Percentiles rank a stretch among this genome's conserved stretches.
Conservation (phyloP, 768 basidiomycete species). For the Dentipellis fragilis region DNA sequence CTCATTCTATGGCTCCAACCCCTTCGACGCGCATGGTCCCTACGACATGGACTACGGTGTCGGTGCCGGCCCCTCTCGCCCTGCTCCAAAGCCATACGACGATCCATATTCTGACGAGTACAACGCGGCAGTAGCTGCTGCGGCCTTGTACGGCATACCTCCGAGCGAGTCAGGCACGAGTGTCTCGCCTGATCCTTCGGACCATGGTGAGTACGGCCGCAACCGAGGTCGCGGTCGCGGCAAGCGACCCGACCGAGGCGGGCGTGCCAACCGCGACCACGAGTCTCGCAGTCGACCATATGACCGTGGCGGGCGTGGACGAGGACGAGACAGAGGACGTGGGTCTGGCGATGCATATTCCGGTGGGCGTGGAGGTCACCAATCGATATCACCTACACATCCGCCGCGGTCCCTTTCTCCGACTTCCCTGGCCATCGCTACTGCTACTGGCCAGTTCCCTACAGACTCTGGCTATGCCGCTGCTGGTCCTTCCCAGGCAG, state of each 20-base stretch:
- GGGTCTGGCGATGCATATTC: conserved; percentile 16
- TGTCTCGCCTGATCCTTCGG: not conserved
- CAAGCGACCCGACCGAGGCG: conserved; percentile 22
- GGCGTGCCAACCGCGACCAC: conserved; percentile 18
- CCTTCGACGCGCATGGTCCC: conserved; percentile 56
- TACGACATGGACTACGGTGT: conserved; percentile 40
- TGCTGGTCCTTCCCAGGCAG: conserved; percentile 5
- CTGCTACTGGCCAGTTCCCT: conserved; percentile 32
- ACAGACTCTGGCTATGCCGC: conserved; percentile 13
- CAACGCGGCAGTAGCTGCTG: conserved; percentile 9
- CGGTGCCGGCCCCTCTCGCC: conserved; percentile 44
- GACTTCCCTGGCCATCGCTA: conserved; percentile 37
- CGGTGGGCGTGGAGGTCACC: not conserved
- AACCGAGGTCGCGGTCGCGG: conserved; percentile 19
- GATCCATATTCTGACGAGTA: conserved; percentile 51
- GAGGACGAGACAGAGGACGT: conserved; percentile 18
- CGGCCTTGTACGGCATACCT: not conserved
- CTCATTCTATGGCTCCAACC: conserved; percentile 38
- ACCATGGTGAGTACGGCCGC: conserved; percentile 25
- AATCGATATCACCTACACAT: conserved; percentile 15
- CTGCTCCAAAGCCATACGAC: conserved; percentile 65
- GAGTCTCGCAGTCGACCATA: conserved; percentile 18
- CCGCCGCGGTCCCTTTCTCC: conserved; percentile 26
- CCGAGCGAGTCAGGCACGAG: not conserved
- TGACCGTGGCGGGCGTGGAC: conserved; percentile 8